Conservation (phyloP, 202 grass and related monocot species). For the Cymbopogon flexuosus region DNA sequence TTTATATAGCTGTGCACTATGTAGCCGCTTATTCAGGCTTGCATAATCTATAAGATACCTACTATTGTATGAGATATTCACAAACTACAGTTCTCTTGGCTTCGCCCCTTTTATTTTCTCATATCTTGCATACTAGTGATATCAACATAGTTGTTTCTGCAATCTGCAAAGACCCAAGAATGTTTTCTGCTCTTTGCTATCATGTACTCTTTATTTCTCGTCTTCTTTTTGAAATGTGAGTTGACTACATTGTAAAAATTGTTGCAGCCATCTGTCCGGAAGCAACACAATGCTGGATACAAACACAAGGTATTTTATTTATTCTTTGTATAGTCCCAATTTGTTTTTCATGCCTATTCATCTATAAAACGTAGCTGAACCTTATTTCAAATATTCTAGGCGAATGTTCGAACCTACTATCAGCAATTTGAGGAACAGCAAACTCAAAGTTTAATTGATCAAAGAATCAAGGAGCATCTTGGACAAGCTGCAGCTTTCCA, state of each 20-base stretch:
- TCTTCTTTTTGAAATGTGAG: conserved; percentile 10
- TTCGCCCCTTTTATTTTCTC: neutral
- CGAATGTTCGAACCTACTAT: conserved; percentile 93
- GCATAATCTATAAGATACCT: neutral
- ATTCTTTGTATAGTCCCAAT: conserved; percentile 12
- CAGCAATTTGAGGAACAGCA: conserved; percentile 99
- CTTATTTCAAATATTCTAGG: conserved; percentile 41
- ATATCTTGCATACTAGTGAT: neutral
- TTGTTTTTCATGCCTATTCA: conserved; percentile 9
- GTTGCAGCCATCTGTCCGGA: conserved; percentile 94
- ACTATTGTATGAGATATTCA: neutral
- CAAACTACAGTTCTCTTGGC: neutral
- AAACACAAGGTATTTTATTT: conserved; percentile 84
- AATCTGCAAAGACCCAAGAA: neutral
- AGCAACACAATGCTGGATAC: conserved; percentile 96
- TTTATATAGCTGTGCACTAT: neutral
- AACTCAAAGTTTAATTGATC: conserved; percentile 96
- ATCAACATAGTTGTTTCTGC: neutral
- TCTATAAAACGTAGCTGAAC: conserved; percentile 1
- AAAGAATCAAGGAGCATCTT: conserved; percentile 98
- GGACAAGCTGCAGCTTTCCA: conserved; percentile 92
- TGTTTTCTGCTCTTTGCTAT: neutral
- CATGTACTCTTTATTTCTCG: neutral
- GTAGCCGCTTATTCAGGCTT: neutral
- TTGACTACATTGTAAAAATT: conserved; percentile 35